These are phyloP conservation scores for Silybum marianum DNA, from an alignment of 129 eudicot species.

Conservation along the genomic window DNA sequence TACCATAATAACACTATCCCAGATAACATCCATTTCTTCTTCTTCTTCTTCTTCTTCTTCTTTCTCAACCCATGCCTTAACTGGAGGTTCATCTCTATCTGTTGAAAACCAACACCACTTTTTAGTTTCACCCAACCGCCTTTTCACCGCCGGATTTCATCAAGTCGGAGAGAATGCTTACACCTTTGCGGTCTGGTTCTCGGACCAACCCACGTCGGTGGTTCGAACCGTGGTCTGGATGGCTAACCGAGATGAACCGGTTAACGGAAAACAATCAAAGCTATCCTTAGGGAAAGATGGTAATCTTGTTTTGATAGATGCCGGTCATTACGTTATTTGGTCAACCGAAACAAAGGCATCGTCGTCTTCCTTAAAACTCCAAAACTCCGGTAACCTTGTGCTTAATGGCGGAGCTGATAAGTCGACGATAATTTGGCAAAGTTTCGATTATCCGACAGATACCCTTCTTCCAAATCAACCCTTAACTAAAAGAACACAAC, in stretches of 20 bases:
- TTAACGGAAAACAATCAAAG: conserved; percentile 36
- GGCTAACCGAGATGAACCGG: conserved; percentile 55
- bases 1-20: neutral
- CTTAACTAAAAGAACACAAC: conserved; percentile 25
- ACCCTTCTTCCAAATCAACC: conserved; percentile 55
- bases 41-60: neutral
- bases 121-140: conserved; percentile 26
- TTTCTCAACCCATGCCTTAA: neutral
- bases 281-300: conserved; percentile 35
- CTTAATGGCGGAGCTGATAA: conserved; percentile 2
- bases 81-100: conserved; percentile 24
- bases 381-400: conserved; percentile 42
- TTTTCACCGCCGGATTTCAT: conserved; percentile 48
- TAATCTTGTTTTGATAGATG: conserved; percentile 40
- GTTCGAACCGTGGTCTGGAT: conserved; percentile 43
- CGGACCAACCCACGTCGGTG: neutral
- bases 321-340: conserved; percentile 36
- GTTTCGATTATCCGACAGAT: conserved; percentile 50
- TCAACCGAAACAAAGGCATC: conserved; percentile 24
- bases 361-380: conserved; percentile 10
- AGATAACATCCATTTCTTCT: neutral
- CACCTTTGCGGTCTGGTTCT: conserved; percentile 45
- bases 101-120: conserved; percentile 21
- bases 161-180: conserved; percentile 43
- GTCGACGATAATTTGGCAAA: conserved; percentile 39